Base-by-base conservation (phyloP, 2,329 filamentous ascomycete species). In the Cladosporium sphaerospermum region DNA sequence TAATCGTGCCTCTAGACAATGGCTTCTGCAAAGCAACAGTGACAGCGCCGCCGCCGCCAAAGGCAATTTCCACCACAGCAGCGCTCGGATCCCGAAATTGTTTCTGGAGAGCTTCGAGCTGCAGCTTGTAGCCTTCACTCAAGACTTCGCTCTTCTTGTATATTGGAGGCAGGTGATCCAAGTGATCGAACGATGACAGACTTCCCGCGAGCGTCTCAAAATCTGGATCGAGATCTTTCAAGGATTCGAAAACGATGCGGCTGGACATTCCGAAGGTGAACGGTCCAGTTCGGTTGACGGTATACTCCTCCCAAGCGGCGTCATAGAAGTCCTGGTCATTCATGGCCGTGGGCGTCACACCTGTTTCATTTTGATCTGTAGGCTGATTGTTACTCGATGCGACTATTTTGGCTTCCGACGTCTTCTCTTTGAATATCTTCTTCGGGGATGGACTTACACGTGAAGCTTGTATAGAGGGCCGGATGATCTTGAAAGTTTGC, bases 401-500 rank as follows among this genome's bases (percentile, higher is more conserved):
- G n/a, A 11, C 4, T n/a, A 36, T 36, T 4, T 8, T 5, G n/a
- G 34, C 34, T 36, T 36, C n/a, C 5, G n/a, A 9, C 6, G 34
- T 5, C 34, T 36, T 36, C n/a, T 11, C 34, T 4, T 28, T 4
- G 34, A 11, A 36, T 2, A 36, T 4, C 4, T 11, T 11, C 6
- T 14, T 9, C 13, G 19, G 9, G 23, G 4, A 5, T 2, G 9
- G 9, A 19, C 47, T 34, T 19, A 50, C 47, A 50, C 8, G 34
- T 19, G 31, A 42, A 50, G 31, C 31, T 50, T 37, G 42, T 9
- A 14, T 50, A 50, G 37, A 50, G 32, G 10, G 39, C 47, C 8
- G 47, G 47, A n/a, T 68, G 67, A 40, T 69, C 67, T 19, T 69
- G 67, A 56, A 81, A 80, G 46, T 77, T 72, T 18, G 74, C 64